Percentiles rank a stretch among this genome's conserved stretches.
These are phyloP conservation scores for Serendipita sp. DNA, from an alignment of 768 basidiomycete genomes.

Conservation along the genomic window DNA sequence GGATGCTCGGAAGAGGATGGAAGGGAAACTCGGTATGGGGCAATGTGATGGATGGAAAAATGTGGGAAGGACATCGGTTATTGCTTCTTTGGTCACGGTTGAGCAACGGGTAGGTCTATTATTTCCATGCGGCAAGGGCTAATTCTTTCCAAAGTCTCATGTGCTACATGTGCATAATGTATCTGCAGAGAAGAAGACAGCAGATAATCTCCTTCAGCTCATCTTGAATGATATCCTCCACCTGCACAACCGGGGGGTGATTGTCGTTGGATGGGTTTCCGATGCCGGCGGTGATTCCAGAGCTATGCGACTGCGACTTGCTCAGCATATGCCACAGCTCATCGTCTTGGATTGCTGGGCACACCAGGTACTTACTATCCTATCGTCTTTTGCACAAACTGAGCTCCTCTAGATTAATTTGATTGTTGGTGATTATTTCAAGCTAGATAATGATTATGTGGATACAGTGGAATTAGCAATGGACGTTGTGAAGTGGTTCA, in stretches of 20 bases:
- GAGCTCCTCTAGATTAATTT: slow-evolving; percentile 20
- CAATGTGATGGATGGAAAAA: slow-evolving; percentile 21
- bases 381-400: not conserved
- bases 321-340: not conserved
- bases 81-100: slow-evolving; percentile 17
- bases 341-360: slow-evolving; percentile 12
- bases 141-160: slow-evolving; percentile 10
- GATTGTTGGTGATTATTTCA: slow-evolving; percentile 21
- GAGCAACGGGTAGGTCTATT: slow-evolving; percentile 13
- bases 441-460: slow-evolving; percentile 10
- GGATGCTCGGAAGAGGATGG: not conserved
- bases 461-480: slow-evolving; percentile 12
- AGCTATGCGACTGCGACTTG: not conserved
- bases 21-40: slow-evolving; percentile 15
- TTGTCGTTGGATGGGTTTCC: slow-evolving; percentile 14
- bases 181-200: slow-evolving; percentile 16
- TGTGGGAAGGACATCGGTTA: slow-evolving; percentile 15
- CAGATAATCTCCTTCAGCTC: slow-evolving; percentile 14
- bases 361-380: slow-evolving; percentile 10
- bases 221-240: slow-evolving; percentile 16
- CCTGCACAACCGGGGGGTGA: slow-evolving; percentile 11
- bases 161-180: slow-evolving; percentile 15
- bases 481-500: slow-evolving; percentile 20
- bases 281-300: slow-evolving; percentile 14
- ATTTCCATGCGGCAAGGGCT: not conserved